Evolutionary conservation across 75 land plant species (phyloP).

Genomic region (Cunninghamia lanceolata): DNA sequence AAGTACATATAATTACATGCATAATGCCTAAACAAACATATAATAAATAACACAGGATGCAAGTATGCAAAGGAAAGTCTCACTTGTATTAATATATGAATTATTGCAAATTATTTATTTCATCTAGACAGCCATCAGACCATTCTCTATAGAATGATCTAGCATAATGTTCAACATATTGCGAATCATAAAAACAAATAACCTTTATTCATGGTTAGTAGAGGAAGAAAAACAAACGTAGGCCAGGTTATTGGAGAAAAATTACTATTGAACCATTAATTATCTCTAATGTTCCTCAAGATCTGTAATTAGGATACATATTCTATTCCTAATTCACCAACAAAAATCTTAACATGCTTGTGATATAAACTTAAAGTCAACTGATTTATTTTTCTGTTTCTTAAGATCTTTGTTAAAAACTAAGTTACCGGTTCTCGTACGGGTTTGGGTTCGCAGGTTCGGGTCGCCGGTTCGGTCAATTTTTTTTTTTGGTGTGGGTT

Average conservation of each 20-base stretch:
- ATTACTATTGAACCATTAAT: neutral
- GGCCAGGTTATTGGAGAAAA: neutral
- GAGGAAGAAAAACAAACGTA: neutral
- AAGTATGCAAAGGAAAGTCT: neutral
- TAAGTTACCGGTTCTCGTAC: too few species aligned
- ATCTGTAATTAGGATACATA: too few species aligned
- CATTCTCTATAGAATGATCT: neutral
- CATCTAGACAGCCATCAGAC: neutral
- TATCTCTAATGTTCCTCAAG: too few species aligned
- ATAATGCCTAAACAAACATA: neutral
- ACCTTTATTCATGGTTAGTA: neutral
- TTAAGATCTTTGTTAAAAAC: too few species aligned
- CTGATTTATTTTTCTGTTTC: too few species aligned
- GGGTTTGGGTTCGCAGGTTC: too few species aligned
- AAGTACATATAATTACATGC: neutral
- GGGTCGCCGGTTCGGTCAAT: too few species aligned
- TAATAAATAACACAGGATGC: slow-evolving; percentile 1
- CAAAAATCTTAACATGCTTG: too few species aligned
- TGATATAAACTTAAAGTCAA: too few species aligned
- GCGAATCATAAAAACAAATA: neutral
- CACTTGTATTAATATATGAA: neutral
- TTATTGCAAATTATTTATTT: neutral
- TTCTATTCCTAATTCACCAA: too few species aligned
- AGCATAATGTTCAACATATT: neutral
- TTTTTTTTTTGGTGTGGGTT: too few species aligned